Conservation (phyloP, 2,329 filamentous ascomycete genomes). For the Aphanocladium album region DNA sequence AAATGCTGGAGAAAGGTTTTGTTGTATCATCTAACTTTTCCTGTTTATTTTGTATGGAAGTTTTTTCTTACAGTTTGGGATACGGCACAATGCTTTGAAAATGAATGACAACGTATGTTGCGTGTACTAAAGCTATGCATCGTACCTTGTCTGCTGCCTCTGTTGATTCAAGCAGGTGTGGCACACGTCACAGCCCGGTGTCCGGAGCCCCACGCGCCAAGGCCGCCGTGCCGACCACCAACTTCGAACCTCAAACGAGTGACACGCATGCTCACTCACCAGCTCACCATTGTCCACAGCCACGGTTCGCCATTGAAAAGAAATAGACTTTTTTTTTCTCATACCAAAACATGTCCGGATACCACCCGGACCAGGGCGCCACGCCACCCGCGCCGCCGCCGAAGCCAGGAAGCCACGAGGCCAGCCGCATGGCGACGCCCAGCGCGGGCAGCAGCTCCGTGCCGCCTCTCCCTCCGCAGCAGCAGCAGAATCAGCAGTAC, state of each 20-base stretch:
- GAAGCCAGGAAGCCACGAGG: slow-evolving; percentile 65
- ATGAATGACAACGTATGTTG: neutral
- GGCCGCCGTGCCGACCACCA: neutral
- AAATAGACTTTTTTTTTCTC: too few relatives aligned
- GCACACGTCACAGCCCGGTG: neutral
- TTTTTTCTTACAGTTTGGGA: neutral
- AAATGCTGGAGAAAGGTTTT: neutral
- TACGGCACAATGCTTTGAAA: neutral
- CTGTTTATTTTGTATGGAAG: neutral
- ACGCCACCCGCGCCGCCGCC: slow-evolving; percentile 65
- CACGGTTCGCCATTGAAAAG: neutral
- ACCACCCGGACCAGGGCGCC: slow-evolving; percentile 24
- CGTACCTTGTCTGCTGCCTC: neutral
- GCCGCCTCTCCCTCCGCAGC: slow-evolving; percentile 30
- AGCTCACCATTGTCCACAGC: neutral
- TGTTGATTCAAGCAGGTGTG: neutral
- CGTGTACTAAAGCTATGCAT: neutral
- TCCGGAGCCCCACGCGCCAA: neutral
- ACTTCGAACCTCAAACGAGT: neutral
- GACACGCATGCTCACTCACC: neutral
- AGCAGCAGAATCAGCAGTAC: slow-evolving; percentile 15
- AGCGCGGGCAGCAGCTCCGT: slow-evolving; percentile 42
- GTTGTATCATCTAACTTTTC: neutral
- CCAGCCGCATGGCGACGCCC: slow-evolving; percentile 62
- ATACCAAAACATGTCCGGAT: slow-evolving; percentile 23